phyloP scores from a whole-genome alignment of 2,329 filamentous ascomycete genomes.

The Shiraia sp. region DNA sequence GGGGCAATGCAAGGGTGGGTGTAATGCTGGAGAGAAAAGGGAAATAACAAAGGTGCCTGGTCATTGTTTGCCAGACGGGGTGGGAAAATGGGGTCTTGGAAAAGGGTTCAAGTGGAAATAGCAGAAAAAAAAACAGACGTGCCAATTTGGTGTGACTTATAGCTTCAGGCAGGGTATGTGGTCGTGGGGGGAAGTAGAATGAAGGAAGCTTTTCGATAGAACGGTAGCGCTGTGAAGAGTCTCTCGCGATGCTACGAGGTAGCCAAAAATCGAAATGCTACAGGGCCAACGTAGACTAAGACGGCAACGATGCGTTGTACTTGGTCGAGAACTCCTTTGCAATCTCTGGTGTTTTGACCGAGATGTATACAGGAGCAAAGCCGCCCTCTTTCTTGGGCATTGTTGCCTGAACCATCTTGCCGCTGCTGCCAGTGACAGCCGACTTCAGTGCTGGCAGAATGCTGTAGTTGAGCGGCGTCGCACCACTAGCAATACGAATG shows the following conservation, averaged over 20 bases:
- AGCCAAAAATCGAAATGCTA: background rate
- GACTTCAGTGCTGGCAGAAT: conserved; percentile 31
- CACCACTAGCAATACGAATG: conserved; percentile 38
- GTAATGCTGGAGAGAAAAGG: too few species aligned
- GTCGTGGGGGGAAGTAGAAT: background rate
- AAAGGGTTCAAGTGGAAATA: too few species aligned
- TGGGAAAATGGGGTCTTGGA: too few species aligned
- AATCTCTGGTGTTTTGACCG: conserved; percentile 32
- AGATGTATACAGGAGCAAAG: conserved; percentile 24
- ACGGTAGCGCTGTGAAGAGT: too few species aligned
- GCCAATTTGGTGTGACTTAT: conserved; percentile 16
- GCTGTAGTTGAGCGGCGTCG: conserved; percentile 37
- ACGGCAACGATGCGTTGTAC: conserved; percentile 33
- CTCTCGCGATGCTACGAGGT: background rate
- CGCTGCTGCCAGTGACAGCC: conserved; percentile 26
- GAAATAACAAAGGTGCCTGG: too few species aligned
- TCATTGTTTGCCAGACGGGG: too few species aligned
- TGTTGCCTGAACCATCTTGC: conserved; percentile 35
- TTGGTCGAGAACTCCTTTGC: conserved; percentile 34
- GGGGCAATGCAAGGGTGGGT: too few species aligned
- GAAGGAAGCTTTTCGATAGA: too few species aligned
- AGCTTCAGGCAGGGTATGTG: conserved; percentile 5
- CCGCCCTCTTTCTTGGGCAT: conserved; percentile 30
- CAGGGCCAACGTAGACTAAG: conserved; percentile 8
- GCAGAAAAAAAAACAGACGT: conserved; percentile 10